These are phyloP conservation scores for Penicillium sp. DNA, from an alignment of 2,329 filamentous ascomycete genomes.

Conservation along the genomic window DNA sequence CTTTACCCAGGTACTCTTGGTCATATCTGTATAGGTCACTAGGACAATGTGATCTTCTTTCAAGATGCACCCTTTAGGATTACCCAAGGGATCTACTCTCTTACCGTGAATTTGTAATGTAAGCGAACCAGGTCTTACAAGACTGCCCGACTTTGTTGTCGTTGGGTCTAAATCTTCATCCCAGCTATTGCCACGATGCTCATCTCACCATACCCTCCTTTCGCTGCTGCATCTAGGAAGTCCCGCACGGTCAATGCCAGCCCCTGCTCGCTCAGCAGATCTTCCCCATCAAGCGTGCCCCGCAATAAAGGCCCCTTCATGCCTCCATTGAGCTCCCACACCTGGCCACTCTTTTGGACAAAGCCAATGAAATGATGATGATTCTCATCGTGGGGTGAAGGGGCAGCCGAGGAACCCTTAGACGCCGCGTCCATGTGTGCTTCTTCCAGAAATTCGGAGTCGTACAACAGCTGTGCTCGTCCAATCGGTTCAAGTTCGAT, in stretches of 20 bases:
- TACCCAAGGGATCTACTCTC: too few relatives aligned
- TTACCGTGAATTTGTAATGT: too few relatives aligned
- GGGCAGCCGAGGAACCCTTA: conserved; percentile 13
- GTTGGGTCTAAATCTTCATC: not conserved
- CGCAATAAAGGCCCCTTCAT: conserved; percentile 34
- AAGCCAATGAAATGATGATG: conserved; percentile 24
- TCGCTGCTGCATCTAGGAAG: conserved; percentile 15
- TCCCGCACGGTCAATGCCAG: conserved; percentile 17
- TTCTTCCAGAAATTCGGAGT: conserved; percentile 31
- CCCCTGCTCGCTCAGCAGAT: conserved; percentile 20
- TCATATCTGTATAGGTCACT: too few relatives aligned
- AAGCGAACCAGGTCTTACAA: not conserved
- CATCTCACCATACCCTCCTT: conserved; percentile 15
- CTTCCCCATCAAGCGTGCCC: conserved; percentile 29
- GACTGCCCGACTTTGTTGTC: too few relatives aligned
- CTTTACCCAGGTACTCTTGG: too few relatives aligned
- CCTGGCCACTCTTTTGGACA: conserved; percentile 15
- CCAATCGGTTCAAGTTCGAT: conserved; percentile 45
- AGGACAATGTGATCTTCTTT: too few relatives aligned
- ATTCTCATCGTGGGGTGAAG: conserved; percentile 19
- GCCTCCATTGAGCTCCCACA: conserved; percentile 25
- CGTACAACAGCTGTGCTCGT: conserved; percentile 54
- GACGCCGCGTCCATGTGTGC: conserved; percentile 27
- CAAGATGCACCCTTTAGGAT: too few relatives aligned
- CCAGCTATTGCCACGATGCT: conserved; percentile 21